These are phyloP conservation scores for Nakazawaea sp. DNA, from an alignment of 805 yeast genomes.

Conservation along the genomic window DNA sequence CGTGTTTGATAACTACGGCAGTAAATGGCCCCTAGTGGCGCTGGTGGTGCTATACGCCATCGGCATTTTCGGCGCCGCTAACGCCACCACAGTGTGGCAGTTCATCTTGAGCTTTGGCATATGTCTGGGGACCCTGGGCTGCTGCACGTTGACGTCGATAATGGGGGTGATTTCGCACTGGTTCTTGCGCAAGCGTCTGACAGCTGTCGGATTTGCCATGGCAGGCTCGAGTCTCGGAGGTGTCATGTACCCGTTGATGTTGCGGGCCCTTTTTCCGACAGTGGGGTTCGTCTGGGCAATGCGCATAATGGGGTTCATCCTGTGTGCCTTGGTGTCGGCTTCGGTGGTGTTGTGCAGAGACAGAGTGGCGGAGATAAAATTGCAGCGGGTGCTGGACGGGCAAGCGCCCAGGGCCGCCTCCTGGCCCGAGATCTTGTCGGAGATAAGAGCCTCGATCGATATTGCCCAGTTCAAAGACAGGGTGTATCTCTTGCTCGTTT, in stretches of 20 bases:
- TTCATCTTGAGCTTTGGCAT: conserved; percentile 56
- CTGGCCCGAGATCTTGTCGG: conserved; percentile 9
- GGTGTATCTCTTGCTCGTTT: conserved; percentile 31
- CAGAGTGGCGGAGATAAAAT: conserved; percentile 19
- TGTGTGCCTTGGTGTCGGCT: conserved; percentile 28
- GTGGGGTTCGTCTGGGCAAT: conserved; percentile 56
- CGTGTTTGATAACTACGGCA: conserved; percentile 57
- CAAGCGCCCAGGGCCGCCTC: no score
- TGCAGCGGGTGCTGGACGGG: conserved; percentile 3
- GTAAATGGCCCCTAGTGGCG: conserved; percentile 32
- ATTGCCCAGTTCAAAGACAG: conserved; percentile 33
- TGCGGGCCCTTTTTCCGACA: conserved; percentile 37
- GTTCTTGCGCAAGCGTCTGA: conserved; percentile 54
- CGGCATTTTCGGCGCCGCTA: conserved; percentile 55
- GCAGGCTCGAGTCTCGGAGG: conserved; percentile 53
- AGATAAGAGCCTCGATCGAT: conserved; percentile 26
- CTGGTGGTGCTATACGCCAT: conserved; percentile 40
- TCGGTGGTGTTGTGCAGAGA: conserved; percentile 34
- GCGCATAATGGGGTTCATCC: conserved; percentile 41
- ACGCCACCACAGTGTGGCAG: conserved; percentile 46
- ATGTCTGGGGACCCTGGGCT: conserved; percentile 51
- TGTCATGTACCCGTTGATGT: conserved; percentile 41
- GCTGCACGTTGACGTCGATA: conserved; percentile 53
- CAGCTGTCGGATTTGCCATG: conserved; percentile 43
- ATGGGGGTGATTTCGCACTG: conserved; percentile 61